phyloP scores from a whole-genome alignment of 768 basidiomycete genomes.

The Rubroboletus satanas region DNA sequence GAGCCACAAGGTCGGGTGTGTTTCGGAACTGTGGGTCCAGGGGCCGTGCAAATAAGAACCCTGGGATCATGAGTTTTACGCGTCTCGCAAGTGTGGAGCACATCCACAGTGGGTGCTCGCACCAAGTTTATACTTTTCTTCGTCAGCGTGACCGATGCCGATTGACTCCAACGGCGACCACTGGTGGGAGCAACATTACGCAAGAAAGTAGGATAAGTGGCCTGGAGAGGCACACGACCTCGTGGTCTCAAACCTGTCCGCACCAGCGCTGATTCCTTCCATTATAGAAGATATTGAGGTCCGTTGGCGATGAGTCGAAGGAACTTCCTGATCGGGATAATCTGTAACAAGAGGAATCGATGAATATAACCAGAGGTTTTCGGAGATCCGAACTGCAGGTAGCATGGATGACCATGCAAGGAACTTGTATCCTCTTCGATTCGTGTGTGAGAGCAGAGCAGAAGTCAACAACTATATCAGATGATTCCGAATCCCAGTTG shows the following conservation, averaged over 20 bases:
- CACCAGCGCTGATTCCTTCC: slow-evolving; percentile 11
- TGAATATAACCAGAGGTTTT: background rate
- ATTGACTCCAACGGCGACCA: slow-evolving; percentile 1
- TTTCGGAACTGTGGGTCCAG: slow-evolving; percentile 17
- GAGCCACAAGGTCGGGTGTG: slow-evolving; percentile 7
- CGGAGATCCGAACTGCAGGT: slow-evolving; percentile 3
- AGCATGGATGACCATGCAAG: background rate
- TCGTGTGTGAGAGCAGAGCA: background rate
- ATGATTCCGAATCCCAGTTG: background rate
- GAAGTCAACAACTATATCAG: background rate
- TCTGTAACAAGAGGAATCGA: background rate
- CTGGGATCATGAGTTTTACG: slow-evolving; percentile 12
- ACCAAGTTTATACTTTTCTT: slow-evolving; percentile 7
- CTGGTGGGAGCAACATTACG: slow-evolving; percentile 20
- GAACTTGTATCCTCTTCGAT: background rate
- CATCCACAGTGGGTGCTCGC: slow-evolving; percentile 1
- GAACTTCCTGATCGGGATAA: slow-evolving; percentile 10
- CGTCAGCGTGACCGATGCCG: slow-evolving; percentile 1
- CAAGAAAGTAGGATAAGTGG: slow-evolving; percentile 7
- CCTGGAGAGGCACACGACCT: slow-evolving; percentile 15
- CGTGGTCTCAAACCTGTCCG: slow-evolving; percentile 16
- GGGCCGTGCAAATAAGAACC: slow-evolving; percentile 17
- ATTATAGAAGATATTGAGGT: slow-evolving; percentile 20
- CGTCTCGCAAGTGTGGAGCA: slow-evolving; percentile 15
- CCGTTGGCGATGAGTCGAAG: slow-evolving; percentile 4